Evolutionary conservation across 2,329 filamentous ascomycete genomes (phyloP).

Genomic region (Ambrosiella beaveri): DNA sequence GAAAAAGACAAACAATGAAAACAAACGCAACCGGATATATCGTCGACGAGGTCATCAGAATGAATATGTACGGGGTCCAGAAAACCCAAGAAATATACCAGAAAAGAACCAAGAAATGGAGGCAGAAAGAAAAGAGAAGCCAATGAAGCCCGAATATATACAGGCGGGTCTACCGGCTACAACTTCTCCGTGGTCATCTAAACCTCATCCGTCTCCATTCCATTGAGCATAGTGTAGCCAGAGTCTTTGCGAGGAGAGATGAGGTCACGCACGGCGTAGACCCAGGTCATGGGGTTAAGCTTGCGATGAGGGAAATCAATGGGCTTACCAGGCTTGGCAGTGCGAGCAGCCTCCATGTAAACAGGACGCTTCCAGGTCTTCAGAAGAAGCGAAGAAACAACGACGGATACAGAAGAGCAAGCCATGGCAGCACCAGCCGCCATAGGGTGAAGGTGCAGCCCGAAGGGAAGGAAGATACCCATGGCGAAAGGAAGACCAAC

Average conservation of each 20-base stretch:
- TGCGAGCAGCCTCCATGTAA: conserved; percentile 64
- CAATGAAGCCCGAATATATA: no score
- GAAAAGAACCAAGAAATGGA: no score
- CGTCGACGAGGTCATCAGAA: not conserved
- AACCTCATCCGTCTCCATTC: not conserved
- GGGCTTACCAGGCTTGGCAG: conserved; percentile 34
- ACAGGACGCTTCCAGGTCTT: conserved; percentile 70
- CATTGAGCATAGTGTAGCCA: conserved; percentile 4
- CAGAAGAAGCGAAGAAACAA: conserved; percentile 64
- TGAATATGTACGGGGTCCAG: not conserved
- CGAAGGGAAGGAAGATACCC: conserved; percentile 85
- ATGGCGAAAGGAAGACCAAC: conserved; percentile 89
- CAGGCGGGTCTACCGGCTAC: no score
- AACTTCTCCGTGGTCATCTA: not conserved
- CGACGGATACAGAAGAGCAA: conserved; percentile 74
- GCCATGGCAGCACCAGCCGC: conserved; percentile 92
- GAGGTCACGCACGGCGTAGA: not conserved
- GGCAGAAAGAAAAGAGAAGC: no score
- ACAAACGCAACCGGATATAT: not conserved
- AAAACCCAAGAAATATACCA: no score
- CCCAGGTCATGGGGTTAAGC: conserved; percentile 9
- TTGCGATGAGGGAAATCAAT: conserved; percentile 25
- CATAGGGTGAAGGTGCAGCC: conserved; percentile 78
- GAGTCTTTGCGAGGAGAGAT: not conserved
- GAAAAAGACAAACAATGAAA: no score